A percentile compares a stretch with the other conserved stretches of the same genome.
Conservation (phyloP, 208 protist genomes). For the Trypanosoma conorhini region DNA sequence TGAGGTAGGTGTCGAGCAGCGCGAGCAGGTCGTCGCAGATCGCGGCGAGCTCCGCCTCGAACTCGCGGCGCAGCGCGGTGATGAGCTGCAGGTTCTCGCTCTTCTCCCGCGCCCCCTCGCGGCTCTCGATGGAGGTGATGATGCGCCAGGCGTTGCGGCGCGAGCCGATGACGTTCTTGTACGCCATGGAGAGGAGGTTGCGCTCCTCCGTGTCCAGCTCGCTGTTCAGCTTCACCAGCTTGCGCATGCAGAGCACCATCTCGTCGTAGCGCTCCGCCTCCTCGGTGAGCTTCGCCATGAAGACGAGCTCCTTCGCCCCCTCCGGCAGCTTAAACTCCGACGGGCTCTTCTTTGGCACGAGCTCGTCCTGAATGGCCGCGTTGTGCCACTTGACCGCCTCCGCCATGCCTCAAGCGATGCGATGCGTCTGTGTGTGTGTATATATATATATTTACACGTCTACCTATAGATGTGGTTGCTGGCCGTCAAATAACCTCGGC, state of each 20-base stretch:
- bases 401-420: constrained; percentile 37
- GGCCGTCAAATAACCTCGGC: too few relatives aligned
- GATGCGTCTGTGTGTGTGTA: background rate
- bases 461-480: too few relatives aligned
- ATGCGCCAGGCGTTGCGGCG: constrained; percentile 99
- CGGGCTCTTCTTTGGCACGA: constrained; percentile 69
- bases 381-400: constrained; percentile 87
- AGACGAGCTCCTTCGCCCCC: constrained; percentile 89
- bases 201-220: constrained; percentile 99
- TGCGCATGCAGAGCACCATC: constrained; percentile 99
- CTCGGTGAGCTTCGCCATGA: constrained; percentile 98
- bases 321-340: constrained; percentile 81
- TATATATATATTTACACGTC: too few relatives aligned
- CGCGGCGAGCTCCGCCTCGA: constrained; percentile 97
- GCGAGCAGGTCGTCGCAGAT: constrained; percentile 98
- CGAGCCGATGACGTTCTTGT: constrained; percentile 99
- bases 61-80: constrained; percentile 93
- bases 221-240: constrained; percentile 94
- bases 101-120: constrained; percentile 93
- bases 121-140: constrained; percentile 97
- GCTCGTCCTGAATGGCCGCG: constrained; percentile 63
- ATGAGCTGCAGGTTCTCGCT: constrained; percentile 92
- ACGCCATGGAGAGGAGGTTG: constrained; percentile 99
- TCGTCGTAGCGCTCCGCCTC: constrained; percentile 98
- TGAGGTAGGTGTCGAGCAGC: constrained; percentile 97